Base-by-base conservation (phyloP, 495 filamentous ascomycete species). In the Neurospora sp. region DNA sequence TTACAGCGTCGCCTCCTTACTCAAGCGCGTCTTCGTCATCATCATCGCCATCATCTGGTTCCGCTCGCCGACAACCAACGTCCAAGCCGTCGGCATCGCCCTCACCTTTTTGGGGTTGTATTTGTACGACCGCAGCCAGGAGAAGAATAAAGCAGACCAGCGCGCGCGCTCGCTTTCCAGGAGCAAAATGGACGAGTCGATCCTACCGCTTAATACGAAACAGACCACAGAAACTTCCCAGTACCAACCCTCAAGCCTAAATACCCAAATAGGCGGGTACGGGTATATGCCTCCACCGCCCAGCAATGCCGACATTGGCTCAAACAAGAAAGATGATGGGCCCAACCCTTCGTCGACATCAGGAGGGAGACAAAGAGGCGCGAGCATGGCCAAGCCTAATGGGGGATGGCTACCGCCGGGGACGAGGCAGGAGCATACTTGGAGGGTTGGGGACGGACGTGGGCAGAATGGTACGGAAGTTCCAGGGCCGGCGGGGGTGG, bases 11-110 rank as follows among this genome's bases (percentile, higher is more conserved):
- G 96, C 96, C 34, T 93, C 90, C 43, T 85, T 99, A 69, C 94
- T 98, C 75, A 99, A 99, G 82, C 91, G 96, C 37, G 96, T 99
- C 9, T 98, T 97, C 79, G 96, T 99, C 75, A 97, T 99, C 78
- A 88, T 94, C 70, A 92, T 96, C 76, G 94, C 96, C 7, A 96
- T 99, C 75, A 81, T 98, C 72, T 98, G 95, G 95, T 99, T 98
- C 84, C 92, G 94, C 70, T 97, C 89, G 78, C 86, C 89, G 19
- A 97, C 95, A 5, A 97, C 94, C 11, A 83, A 84, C 9, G 79
- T 96, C 43, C 96, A 99, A 82, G 93, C 88, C 10, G 83, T 91
- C 69, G 96, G 96, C 31, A 97, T 99, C 78, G 86, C 79, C 28
- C 88, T 98, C 66, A 98, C 96, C 0, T 98, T 98, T 79, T 74